Conservation (phyloP, 164 flowering plant species). For the Cinnamomum chago region DNA sequence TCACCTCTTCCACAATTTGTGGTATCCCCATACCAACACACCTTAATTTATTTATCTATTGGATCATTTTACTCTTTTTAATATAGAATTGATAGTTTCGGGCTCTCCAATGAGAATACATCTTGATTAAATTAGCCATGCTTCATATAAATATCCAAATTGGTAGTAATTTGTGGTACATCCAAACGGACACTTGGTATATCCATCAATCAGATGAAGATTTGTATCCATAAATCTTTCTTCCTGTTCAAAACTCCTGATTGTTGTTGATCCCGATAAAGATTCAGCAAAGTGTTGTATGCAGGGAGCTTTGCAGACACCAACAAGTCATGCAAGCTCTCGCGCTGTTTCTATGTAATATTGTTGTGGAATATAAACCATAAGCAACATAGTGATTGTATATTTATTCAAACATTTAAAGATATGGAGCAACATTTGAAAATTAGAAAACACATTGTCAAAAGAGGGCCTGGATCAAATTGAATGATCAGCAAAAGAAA, state of each 20-base stretch:
- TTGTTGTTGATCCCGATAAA: constrained; percentile 39
- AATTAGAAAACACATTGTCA: not conserved
- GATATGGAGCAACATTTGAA: not conserved
- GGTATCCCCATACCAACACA: too few species aligned
- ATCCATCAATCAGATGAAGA: constrained; percentile 24
- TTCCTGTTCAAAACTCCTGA: constrained; percentile 41
- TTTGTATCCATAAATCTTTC: constrained; percentile 31
- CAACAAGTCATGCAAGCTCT: constrained; percentile 32
- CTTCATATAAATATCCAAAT: too few species aligned
- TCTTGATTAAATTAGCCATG: too few species aligned
- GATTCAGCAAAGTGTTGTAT: constrained; percentile 47
- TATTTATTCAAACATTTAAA: too few species aligned
- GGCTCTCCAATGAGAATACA: too few species aligned
- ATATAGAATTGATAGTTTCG: too few species aligned
- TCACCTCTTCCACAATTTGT: too few species aligned
- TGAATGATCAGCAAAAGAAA: not conserved
- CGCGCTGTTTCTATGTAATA: constrained; percentile 33
- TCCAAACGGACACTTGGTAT: too few species aligned
- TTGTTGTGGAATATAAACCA: constrained; percentile 21
- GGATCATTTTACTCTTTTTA: too few species aligned
- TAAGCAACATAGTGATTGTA: not conserved
- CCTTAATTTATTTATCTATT: too few species aligned
- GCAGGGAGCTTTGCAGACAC: constrained; percentile 40
- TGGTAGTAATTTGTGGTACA: too few species aligned
- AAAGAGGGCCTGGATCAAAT: not conserved